Conservation (phyloP, 2,329 filamentous ascomycete species). For the Fusarium scirpi region DNA sequence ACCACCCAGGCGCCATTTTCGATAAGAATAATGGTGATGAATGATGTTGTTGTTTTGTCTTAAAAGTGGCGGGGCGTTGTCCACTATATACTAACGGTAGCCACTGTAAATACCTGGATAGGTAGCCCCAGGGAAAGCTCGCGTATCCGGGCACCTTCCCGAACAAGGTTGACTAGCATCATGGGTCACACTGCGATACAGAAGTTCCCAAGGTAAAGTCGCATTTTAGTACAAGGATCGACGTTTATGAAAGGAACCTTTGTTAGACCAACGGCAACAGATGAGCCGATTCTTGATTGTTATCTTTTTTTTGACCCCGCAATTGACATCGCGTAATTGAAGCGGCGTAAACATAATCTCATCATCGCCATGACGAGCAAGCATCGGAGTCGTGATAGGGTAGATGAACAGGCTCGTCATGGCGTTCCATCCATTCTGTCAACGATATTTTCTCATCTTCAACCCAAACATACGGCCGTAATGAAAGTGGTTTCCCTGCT, state of each 20-base stretch:
- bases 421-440: too few species aligned
- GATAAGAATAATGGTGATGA: background rate
- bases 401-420: too few species aligned
- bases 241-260: slow-evolving; percentile 16
- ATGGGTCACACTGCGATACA: slow-evolving; percentile 11
- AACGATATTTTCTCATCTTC: too few species aligned
- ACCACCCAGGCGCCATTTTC: slow-evolving; percentile 25
- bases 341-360: background rate
- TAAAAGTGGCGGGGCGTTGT: background rate
- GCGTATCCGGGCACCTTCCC: slow-evolving; percentile 17
- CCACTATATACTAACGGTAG: background rate
- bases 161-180: slow-evolving; percentile 23
- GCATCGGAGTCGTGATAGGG: too few species aligned
- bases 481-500: too few species aligned
- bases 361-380: background rate
- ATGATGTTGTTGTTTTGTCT: slow-evolving; percentile 2
- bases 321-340: background rate
- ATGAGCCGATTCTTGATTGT: background rate
- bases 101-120: background rate
- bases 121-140: background rate
- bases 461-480: too few species aligned
- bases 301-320: background rate
- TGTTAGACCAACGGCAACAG: background rate
- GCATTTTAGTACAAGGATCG: slow-evolving; percentile 27
- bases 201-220: slow-evolving; percentile 29